Evolutionary conservation across 352 stramenopile genomes (phyloP).

Genomic region (Globisporangium sylvaticum): DNA sequence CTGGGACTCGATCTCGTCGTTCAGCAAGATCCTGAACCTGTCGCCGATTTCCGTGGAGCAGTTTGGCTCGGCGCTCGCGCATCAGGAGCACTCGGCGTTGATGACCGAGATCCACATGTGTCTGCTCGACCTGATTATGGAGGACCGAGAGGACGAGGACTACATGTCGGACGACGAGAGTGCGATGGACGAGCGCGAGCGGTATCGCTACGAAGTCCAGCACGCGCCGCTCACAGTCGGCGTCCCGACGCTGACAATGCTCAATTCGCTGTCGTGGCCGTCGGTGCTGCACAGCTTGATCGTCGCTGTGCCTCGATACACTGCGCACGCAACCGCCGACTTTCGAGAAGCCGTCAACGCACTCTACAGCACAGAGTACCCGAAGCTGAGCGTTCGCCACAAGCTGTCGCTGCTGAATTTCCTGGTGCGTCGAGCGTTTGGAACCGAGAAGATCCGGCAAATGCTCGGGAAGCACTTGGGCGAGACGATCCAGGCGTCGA

Average conservation of each 20-base stretch:
- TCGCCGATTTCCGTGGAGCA: constrained; percentile 62
- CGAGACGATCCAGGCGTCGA: constrained; percentile 52
- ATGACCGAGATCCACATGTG: constrained; percentile 84
- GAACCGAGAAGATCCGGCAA: constrained; percentile 60
- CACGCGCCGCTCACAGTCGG: constrained; percentile 75
- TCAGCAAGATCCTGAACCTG: constrained; percentile 58
- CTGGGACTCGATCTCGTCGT: constrained; percentile 81
- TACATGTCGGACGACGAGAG: constrained; percentile 83
- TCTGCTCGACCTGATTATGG: constrained; percentile 74
- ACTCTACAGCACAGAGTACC: constrained; percentile 51
- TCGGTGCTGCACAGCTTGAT: constrained; percentile 67
- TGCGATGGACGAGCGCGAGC: constrained; percentile 74
- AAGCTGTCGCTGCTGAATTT: constrained; percentile 77
- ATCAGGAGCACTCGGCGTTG: constrained; percentile 41
- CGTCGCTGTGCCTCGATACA: constrained; percentile 66
- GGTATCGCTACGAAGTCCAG: constrained; percentile 79
- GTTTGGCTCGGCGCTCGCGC: constrained; percentile 44
- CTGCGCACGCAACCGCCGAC: constrained; percentile 27
- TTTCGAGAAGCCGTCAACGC: constrained; percentile 48
- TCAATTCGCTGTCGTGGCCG: constrained; percentile 81
- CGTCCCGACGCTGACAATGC: constrained; percentile 71
- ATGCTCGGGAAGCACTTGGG: constrained; percentile 57
- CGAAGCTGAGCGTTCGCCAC: constrained; percentile 41
- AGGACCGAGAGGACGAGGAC: constrained; percentile 83
- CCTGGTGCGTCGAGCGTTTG: constrained; percentile 51